Evolutionary conservation across 352 stramenopile species (phyloP), one percentile per base, ranked within the genome.

Genomic region (Pythium monospermum): DNA sequence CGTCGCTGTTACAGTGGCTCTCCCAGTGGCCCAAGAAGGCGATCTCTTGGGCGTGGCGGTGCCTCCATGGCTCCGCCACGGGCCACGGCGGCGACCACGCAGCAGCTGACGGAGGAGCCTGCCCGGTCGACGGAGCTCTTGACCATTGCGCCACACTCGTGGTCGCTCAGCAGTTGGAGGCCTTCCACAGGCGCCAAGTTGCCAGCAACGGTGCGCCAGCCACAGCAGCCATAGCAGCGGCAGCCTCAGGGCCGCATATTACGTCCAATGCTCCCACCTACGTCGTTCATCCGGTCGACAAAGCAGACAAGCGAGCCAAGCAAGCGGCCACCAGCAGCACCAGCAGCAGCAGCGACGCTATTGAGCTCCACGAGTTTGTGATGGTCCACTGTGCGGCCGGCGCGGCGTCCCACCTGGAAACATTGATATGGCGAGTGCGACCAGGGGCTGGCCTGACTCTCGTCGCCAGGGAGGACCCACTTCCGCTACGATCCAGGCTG

Each of bases 101-200:
- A 15, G 5, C 37, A 21, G 19, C n/a, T 8, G n/a, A 26, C 3
- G 37, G 64, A 59, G 63, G 59, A 19, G 59, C 58, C 0, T 40
- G 30, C 0, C 37, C 47, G 1, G 41, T 66, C 1, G 64, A 71
- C 30, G 57, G 49, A 18, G 64, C 63, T 16, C n/a, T 66, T 26
- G 57, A 71, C 37, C 54, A 68, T 42, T 71, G 64, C 6, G 59
- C 59, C 1, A 68, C 64, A 0, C 59, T 51, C 2, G 55, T 63
- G 18, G 68, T 71, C 19, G 64, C 64, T 13, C 54, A 58, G 2
- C 49, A 68, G 39, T 33, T 71, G 0, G 59, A 71, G 16, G 2
- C 54, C 6, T 68, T 44, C 38, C 19, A 33, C 12, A 31, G 33
- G 6, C 45, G 45, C 10, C 43, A 49, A 25, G 37, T 11, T 4